These are phyloP conservation scores for Pythium monospermum DNA, from an alignment of 352 stramenopile genomes.

Conservation along the genomic window DNA sequence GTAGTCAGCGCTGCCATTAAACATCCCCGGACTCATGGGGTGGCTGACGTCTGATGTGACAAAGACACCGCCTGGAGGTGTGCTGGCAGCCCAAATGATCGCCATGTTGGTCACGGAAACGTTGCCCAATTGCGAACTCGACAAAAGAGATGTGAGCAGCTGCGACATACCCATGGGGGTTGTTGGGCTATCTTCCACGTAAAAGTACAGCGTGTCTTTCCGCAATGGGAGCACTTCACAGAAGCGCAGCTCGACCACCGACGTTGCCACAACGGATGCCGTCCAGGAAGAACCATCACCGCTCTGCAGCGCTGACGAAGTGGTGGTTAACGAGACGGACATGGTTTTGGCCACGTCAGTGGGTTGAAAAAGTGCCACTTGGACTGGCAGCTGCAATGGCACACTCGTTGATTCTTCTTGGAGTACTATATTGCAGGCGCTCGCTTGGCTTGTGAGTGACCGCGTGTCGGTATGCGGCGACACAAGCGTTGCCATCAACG, in stretches of 20 bases:
- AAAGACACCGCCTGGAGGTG: constrained; percentile 2
- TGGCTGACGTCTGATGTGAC: not conserved
- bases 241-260: constrained; percentile 9
- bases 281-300: constrained; percentile 2
- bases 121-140: not conserved
- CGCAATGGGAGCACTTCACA: constrained; percentile 11
- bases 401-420: not conserved
- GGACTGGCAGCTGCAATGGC: constrained; percentile 10
- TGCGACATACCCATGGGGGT: not conserved
- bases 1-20: constrained; percentile 11
- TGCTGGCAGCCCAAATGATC: constrained; percentile 6
- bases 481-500: not conserved
- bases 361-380: constrained; percentile 15
- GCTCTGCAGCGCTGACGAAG: not conserved
- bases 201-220: constrained; percentile 10
- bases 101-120: constrained; percentile 1
- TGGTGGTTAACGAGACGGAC: constrained; percentile 6
- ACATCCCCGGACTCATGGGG: not conserved
- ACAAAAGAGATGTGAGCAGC: constrained; percentile 3
- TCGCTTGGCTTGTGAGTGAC: not conserved
- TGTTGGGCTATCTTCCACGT: not conserved
- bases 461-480: not conserved
- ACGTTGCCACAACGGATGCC: not conserved
- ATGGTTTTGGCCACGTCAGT: not conserved
- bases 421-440: constrained; percentile 16